Percentiles rank a stretch among this genome's conserved stretches.
Conservation (phyloP, 1,284 basidiomycete genomes). For the Trichosporon sp. region DNA sequence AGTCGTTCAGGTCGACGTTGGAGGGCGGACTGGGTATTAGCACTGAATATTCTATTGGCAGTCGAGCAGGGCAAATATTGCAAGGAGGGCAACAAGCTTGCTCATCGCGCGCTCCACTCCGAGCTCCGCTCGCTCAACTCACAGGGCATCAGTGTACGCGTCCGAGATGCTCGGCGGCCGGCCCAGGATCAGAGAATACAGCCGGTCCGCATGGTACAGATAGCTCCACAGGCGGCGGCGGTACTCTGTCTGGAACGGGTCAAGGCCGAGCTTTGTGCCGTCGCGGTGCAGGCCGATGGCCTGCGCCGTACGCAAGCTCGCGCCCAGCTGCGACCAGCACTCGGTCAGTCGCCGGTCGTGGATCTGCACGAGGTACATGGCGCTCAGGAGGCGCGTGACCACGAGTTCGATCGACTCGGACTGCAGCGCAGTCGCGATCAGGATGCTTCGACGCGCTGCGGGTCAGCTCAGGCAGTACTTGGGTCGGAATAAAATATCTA, state of each 20-base stretch:
- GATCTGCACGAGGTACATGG: slow-evolving; percentile 78
- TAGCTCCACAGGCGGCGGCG: slow-evolving; percentile 89
- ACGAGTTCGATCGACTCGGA: slow-evolving; percentile 85
- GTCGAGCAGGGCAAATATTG: too few relatives aligned
- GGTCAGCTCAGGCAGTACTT: not conserved
- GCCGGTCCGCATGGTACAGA: slow-evolving; percentile 82
- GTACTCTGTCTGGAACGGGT: slow-evolving; percentile 75
- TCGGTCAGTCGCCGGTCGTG: slow-evolving; percentile 56
- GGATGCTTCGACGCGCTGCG: slow-evolving; percentile 73
- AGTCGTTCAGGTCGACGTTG: slow-evolving; percentile 71
- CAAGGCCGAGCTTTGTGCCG: slow-evolving; percentile 63
- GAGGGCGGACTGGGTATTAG: slow-evolving; percentile 66
- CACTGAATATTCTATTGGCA: too few relatives aligned
- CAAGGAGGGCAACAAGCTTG: too few relatives aligned
- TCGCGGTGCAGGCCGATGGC: slow-evolving; percentile 90
- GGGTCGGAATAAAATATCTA: not conserved
- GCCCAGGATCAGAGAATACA: slow-evolving; percentile 74
- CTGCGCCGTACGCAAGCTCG: slow-evolving; percentile 86
- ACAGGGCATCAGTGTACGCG: slow-evolving; percentile 48
- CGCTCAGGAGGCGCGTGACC: slow-evolving; percentile 80
- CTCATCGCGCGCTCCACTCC: too few relatives aligned
- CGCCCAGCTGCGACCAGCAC: slow-evolving; percentile 92
- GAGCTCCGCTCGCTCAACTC: slow-evolving; percentile 13
- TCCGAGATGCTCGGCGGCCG: slow-evolving; percentile 65
- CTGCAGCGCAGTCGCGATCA: slow-evolving; percentile 84